Conservation (phyloP, 768 basidiomycete species). For the Naematelia encephala region DNA sequence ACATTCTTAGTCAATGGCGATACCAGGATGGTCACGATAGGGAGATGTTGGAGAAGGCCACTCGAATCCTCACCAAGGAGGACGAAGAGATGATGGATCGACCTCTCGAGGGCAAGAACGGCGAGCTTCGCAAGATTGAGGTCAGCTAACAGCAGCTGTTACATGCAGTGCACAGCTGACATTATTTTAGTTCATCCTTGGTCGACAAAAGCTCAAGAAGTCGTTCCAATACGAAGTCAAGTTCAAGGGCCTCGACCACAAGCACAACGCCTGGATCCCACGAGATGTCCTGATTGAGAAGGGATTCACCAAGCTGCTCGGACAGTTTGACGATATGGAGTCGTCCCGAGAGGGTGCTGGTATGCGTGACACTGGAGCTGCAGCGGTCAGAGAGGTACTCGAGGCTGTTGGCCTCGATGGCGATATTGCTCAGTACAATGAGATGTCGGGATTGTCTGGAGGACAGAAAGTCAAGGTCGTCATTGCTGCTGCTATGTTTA, state of each 20-base stretch:
- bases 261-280: slow-evolving; percentile 83
- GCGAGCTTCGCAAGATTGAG: slow-evolving; percentile 86
- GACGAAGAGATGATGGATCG: slow-evolving; percentile 73
- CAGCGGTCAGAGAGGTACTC: slow-evolving; percentile 81
- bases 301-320: slow-evolving; percentile 83
- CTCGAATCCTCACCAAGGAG: slow-evolving; percentile 82
- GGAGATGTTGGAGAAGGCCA: slow-evolving; percentile 85
- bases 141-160: slow-evolving; percentile 33
- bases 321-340: slow-evolving; percentile 95
- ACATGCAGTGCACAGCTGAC: background rate
- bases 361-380: slow-evolving; percentile 73
- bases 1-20: slow-evolving; percentile 71
- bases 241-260: slow-evolving; percentile 52
- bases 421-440: slow-evolving; percentile 97
- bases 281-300: slow-evolving; percentile 80
- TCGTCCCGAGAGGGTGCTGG: slow-evolving; percentile 94
- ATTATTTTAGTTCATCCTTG: slow-evolving; percentile 62
- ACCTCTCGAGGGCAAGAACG: slow-evolving; percentile 88
- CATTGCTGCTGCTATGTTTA: slow-evolving; percentile 87
- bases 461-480: slow-evolving; percentile 91
- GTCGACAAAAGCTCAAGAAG: slow-evolving; percentile 96
- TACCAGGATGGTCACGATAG: slow-evolving; percentile 98
- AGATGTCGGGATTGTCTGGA: slow-evolving; percentile 89
- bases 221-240: slow-evolving; percentile 80
- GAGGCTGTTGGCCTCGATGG: slow-evolving; percentile 96